Evolutionary conservation across 106 monocot species (phyloP), one percentile per base, ranked within the genome.

Genomic region (Apostasia ramifera): DNA sequence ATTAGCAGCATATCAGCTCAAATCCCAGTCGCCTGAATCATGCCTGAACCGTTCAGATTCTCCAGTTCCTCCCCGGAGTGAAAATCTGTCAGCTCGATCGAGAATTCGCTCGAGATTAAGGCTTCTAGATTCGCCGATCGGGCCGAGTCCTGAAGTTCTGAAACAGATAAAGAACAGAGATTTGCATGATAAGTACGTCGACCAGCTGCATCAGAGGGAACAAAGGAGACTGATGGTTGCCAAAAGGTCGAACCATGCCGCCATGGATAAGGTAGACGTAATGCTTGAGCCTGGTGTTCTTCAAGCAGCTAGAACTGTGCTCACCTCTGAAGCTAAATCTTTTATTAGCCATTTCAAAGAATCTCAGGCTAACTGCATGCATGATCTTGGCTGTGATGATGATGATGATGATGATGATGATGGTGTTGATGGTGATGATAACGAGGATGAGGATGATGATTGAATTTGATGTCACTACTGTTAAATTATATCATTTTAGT

Each of bases 111-210:
- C 86, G 4, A 86, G 80, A 45, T 76, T 80, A 40, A 82, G 65
- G 52, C 46, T 74, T 1, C 43, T 40, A 59, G 47, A 9, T n/a
- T 57, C 63, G 48, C 61, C 46, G 47, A 47, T 38, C 43, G 47
- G 70, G 44, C 70, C 66, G 4, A 90, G 90, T 59, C 90, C 90
- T 45, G 83, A 68, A 70, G 90, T 90, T 50, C 67, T 90, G 57
- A 90, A 90, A 57, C 55, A 10, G 53, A 62, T 90, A 50, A 90
- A 90, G 73, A 90, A 90, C 12, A 55, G 83, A 26, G 73, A 66
- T 3, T 71, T 86, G 63, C 90, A 90, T 77, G 90, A 90, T 67
- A 86, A 78, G 61, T 90, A 90, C 52, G 83, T 90, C 15, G 76
- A 90, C 51, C 83, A 83, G 49, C 75, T 90, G 55, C 83, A 80